These are phyloP conservation scores for Balansia obtecta DNA, from an alignment of 2,329 filamentous ascomycete species.

Conservation along the genomic window DNA sequence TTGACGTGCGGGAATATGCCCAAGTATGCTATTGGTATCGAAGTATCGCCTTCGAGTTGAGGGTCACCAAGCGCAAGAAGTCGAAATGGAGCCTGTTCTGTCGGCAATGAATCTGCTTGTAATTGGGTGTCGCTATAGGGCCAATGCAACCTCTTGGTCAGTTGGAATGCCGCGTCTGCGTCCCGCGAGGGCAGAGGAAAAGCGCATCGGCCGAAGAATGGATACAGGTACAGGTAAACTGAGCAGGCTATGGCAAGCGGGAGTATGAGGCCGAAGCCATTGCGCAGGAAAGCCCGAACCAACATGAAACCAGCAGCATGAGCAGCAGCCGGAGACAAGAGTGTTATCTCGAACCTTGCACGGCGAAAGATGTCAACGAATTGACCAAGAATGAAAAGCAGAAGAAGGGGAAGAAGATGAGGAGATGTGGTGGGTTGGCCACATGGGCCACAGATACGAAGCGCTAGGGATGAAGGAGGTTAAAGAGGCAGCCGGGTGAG, in stretches of 20 bases:
- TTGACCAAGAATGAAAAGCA: too few species aligned
- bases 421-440: background rate
- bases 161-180: conserved; percentile 20
- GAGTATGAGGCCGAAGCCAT: conserved; percentile 38
- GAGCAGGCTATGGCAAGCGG: conserved; percentile 60
- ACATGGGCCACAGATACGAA: background rate
- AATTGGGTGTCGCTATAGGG: conserved; percentile 17
- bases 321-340: conserved; percentile 8
- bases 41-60: conserved; percentile 85
- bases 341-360: background rate
- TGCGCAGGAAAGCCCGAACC: conserved; percentile 40
- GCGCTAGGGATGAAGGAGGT: background rate
- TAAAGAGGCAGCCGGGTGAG: too few species aligned
- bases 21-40: conserved; percentile 50
- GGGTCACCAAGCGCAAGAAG: conserved; percentile 83
- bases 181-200: conserved; percentile 50
- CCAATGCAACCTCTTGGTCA: conserved; percentile 30
- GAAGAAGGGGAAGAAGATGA: background rate
- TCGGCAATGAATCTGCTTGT: conserved; percentile 12
- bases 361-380: background rate
- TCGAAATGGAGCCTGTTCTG: conserved; percentile 58
- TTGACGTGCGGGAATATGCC: conserved; percentile 41
- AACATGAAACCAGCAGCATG: conserved; percentile 37
- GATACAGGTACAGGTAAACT: conserved; percentile 78
- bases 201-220: conserved; percentile 64